These are phyloP conservation scores for Verticillium nubilum DNA, from an alignment of 2,329 filamentous ascomycete species.

Conservation along the genomic window DNA sequence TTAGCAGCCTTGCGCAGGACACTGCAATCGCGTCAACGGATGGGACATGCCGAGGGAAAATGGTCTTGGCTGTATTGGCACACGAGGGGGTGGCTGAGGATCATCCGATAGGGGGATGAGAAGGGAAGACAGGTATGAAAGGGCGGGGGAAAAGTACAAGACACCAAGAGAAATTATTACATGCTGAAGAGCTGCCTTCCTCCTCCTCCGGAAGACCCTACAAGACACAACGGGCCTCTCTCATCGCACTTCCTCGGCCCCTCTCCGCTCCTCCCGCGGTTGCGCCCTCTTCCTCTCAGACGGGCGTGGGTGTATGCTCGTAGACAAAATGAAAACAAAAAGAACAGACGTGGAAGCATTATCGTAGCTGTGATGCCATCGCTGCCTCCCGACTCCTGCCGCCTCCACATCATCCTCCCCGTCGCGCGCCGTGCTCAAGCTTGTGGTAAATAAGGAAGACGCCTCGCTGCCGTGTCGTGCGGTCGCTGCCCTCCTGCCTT, in stretches of 20 bases:
- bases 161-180: conserved; percentile 42
- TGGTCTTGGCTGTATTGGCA: background rate
- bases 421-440: background rate
- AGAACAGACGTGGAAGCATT: conserved; percentile 13
- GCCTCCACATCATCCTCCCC: background rate
- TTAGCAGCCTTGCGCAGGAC: no score
- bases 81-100: background rate
- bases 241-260: conserved; percentile 19
- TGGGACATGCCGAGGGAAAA: background rate
- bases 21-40: background rate
- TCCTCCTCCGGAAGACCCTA: conserved; percentile 19
- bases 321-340: conserved; percentile 3
- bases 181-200: conserved; percentile 33
- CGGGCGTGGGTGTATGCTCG: background rate
- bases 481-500: background rate
- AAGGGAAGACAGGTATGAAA: conserved; percentile 13
- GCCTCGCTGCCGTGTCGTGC: conserved; percentile 5
- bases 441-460: background rate
- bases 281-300: background rate
- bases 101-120: conserved; percentile 8
- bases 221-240: conserved; percentile 3
- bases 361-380: conserved; percentile 11
- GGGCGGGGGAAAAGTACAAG: conserved; percentile 26
- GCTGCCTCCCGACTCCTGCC: background rate
- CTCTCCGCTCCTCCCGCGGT: conserved; percentile 11